Conservation (phyloP, 2,329 filamentous ascomycete species). For the Exutisphaerella laricina region DNA sequence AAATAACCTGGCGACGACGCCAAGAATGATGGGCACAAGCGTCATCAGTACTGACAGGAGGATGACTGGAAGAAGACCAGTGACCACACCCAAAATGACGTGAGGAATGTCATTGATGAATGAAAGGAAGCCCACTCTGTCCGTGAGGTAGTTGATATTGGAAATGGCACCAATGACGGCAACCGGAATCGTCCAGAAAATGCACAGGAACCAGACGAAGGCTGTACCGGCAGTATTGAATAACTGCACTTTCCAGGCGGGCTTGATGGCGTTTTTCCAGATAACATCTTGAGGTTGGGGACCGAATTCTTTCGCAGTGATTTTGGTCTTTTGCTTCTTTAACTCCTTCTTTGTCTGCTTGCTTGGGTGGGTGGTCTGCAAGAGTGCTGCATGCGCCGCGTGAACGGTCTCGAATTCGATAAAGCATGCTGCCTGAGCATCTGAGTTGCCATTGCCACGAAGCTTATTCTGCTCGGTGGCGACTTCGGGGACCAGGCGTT, state of each 20-base stretch:
- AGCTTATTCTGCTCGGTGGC: conserved; percentile 62
- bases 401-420: conserved; percentile 79
- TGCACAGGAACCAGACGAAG: conserved; percentile 38
- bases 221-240: conserved; percentile 34
- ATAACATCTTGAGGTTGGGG: conserved; percentile 38
- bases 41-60: conserved; percentile 42
- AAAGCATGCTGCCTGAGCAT: conserved; percentile 70
- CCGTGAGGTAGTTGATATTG: conserved; percentile 40
- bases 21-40: conserved; percentile 41
- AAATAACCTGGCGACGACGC: conserved; percentile 22
- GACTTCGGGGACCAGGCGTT: conserved; percentile 66
- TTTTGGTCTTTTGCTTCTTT: conserved; percentile 17
- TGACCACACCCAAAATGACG: conserved; percentile 41
- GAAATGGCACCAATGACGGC: conserved; percentile 41
- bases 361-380: conserved; percentile 35
- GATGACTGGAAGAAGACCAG: conserved; percentile 39
- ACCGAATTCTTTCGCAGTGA: conserved; percentile 38
- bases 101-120: conserved; percentile 41
- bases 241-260: conserved; percentile 26
- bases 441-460: conserved; percentile 57
- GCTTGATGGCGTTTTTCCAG: conserved; percentile 41
- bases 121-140: conserved; percentile 35
- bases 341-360: background rate
- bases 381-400: conserved; percentile 75
- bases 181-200: conserved; percentile 45